Conservation (phyloP, 2,329 filamentous ascomycete genomes). For the Simplicillium sp. region DNA sequence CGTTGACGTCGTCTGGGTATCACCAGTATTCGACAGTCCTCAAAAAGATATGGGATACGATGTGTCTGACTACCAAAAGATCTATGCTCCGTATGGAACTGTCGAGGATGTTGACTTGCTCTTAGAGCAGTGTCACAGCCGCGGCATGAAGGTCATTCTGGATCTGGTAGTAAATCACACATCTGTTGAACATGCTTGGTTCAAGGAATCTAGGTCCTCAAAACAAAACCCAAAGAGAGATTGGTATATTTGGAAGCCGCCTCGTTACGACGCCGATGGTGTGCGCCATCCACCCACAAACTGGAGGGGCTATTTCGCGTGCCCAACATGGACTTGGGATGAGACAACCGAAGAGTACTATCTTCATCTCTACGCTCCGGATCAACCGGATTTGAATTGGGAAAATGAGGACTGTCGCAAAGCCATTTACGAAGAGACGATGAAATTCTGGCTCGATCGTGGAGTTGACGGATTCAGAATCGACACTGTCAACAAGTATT, state of each 20-base stretch:
- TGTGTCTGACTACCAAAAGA: slow-evolving; percentile 56
- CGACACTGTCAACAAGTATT: slow-evolving; percentile 60
- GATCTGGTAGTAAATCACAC: slow-evolving; percentile 71
- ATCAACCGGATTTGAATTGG: slow-evolving; percentile 75
- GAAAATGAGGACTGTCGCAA: slow-evolving; percentile 55
- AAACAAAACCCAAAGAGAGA: slow-evolving; percentile 45
- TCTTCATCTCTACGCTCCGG: slow-evolving; percentile 58
- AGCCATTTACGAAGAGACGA: slow-evolving; percentile 53
- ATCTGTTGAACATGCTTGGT: slow-evolving; percentile 46
- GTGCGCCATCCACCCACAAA: slow-evolving; percentile 53
- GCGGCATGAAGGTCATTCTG: slow-evolving; percentile 60
- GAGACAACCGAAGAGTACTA: slow-evolving; percentile 43
- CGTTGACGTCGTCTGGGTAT: slow-evolving; percentile 48
- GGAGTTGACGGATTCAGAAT: slow-evolving; percentile 59
- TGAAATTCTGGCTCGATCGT: slow-evolving; percentile 65
- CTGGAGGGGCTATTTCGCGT: slow-evolving; percentile 29
- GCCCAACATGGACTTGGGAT: slow-evolving; percentile 39
- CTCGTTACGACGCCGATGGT: slow-evolving; percentile 44
- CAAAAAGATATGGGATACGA: slow-evolving; percentile 65
- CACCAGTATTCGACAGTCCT: slow-evolving; percentile 39
- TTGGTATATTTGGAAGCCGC: slow-evolving; percentile 59
- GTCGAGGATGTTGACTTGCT: slow-evolving; percentile 57
- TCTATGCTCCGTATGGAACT: slow-evolving; percentile 60
- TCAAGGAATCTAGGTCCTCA: slow-evolving; percentile 43
- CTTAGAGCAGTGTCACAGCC: slow-evolving; percentile 48